These are phyloP conservation scores for Ustilago crameri DNA, from an alignment of 1,284 basidiomycete genomes.

Conservation along the genomic window DNA sequence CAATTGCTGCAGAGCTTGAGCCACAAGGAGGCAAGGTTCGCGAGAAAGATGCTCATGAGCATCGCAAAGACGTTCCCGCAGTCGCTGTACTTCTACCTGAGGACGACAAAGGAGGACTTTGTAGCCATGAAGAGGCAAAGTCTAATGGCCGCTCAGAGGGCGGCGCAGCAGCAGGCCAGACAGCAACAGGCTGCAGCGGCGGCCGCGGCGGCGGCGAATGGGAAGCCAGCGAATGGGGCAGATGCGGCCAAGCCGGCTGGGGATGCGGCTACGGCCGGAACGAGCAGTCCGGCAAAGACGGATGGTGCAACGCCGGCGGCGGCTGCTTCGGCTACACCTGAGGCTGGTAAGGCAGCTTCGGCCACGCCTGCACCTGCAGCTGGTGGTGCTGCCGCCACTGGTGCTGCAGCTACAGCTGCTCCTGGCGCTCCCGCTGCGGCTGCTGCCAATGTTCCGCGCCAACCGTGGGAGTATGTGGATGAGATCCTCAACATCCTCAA, in stretches of 20 bases:
- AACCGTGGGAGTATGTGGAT: slow-evolving; percentile 90
- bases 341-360: slow-evolving; percentile 9
- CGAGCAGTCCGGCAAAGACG: slow-evolving; percentile 29
- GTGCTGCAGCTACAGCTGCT: slow-evolving; percentile 37
- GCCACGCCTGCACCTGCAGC: slow-evolving; percentile 8
- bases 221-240: slow-evolving; percentile 20
- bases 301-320: slow-evolving; percentile 20
- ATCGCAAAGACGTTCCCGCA: slow-evolving; percentile 94
- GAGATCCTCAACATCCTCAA: slow-evolving; percentile 95
- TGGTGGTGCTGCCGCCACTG: slow-evolving; percentile 1
- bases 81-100: slow-evolving; percentile 93
- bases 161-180: slow-evolving; percentile 69
- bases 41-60: slow-evolving; percentile 86
- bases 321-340: slow-evolving; percentile 7
- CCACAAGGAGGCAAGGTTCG: slow-evolving; percentile 91
- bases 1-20: slow-evolving; percentile 92
- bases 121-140: slow-evolving; percentile 69
- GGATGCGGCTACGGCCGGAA: slow-evolving; percentile 1
- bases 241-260: slow-evolving; percentile 16
- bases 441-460: slow-evolving; percentile 69
- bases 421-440: slow-evolving; percentile 46
- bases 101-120: slow-evolving; percentile 89
- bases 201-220: slow-evolving; percentile 19
- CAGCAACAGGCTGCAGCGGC: slow-evolving; percentile 61
- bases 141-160: slow-evolving; percentile 56